A percentile compares a stretch with the other conserved stretches of the same genome.
Conservation (phyloP, 2,329 filamentous ascomycete genomes). For the Fusarium avenaceum region DNA sequence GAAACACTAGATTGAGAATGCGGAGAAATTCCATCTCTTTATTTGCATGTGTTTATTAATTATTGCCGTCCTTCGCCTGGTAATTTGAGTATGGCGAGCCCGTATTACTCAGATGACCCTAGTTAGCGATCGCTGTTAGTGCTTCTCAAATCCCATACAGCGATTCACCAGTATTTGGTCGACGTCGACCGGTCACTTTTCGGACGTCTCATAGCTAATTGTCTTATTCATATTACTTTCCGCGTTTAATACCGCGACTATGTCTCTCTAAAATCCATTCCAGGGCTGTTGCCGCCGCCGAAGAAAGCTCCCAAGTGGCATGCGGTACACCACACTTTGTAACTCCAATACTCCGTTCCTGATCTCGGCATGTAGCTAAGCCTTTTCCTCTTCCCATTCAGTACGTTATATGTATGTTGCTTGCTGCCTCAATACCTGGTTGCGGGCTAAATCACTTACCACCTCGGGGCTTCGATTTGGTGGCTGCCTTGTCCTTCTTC, state of each 20-base stretch:
- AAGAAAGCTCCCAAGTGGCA: slow-evolving; percentile 3
- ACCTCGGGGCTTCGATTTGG: slow-evolving; percentile 87
- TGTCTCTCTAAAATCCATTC: slow-evolving; percentile 14
- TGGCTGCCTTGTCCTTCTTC: slow-evolving; percentile 93
- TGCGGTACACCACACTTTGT: slow-evolving; percentile 13
- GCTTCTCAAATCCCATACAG: not conserved
- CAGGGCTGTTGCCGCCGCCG: not conserved
- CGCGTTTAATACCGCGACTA: not conserved
- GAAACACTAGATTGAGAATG: slow-evolving; percentile 26
- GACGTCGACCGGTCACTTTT: not conserved
- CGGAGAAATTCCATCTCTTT: slow-evolving; percentile 20
- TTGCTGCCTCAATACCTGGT: not conserved
- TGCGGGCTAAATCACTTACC: slow-evolving; percentile 50
- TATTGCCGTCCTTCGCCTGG: not conserved
- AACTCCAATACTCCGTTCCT: slow-evolving; percentile 46
- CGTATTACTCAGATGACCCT: not conserved
- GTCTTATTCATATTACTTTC: not conserved
- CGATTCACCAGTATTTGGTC: not conserved
- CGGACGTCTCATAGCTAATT: not conserved
- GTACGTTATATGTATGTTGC: slow-evolving; percentile 12
- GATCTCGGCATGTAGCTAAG: slow-evolving; percentile 4
- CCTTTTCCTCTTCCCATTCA: slow-evolving; percentile 12
- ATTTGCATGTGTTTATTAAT: slow-evolving; percentile 20
- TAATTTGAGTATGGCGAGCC: not conserved
- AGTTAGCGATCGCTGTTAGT: not conserved